Conservation (phyloP, 306 rosid genomes). For the Chamaecrista fasciculata region DNA sequence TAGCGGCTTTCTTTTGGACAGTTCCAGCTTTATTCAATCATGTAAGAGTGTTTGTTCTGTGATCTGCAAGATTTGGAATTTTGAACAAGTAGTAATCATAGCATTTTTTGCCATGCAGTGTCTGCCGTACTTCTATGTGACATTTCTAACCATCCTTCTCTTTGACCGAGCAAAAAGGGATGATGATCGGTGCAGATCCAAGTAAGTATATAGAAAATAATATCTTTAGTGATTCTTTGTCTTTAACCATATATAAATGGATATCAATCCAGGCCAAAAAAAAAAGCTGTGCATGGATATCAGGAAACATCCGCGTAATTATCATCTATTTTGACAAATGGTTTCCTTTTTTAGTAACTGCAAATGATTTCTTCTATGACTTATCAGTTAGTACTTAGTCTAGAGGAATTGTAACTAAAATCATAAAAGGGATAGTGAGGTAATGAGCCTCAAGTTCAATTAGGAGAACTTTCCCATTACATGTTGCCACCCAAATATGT, state of each 20-base stretch:
- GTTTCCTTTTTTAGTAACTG: not conserved
- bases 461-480: not conserved
- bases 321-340: not conserved
- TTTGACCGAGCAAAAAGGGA: conserved; percentile 96
- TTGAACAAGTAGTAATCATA: conserved; percentile 26
- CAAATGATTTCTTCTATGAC: not conserved
- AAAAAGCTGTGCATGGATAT: too few relatives aligned
- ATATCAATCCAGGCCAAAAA: too few relatives aligned
- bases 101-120: conserved; percentile 50
- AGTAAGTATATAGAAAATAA: conserved; percentile 55
- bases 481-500: not conserved
- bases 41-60: conserved; percentile 41
- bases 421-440: not conserved
- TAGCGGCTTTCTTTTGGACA: conserved; percentile 97
- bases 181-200: conserved; percentile 87
- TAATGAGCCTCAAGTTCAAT: not conserved
- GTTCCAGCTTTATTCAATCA: conserved; percentile 91
- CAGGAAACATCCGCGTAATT: not conserved
- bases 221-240: not conserved
- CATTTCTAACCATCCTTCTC: conserved; percentile 86
- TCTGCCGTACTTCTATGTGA: conserved; percentile 89
- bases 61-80: conserved; percentile 20
- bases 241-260: not conserved
- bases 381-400: not conserved
- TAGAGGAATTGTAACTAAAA: not conserved